Percentiles rank a stretch among this genome's conserved stretches.
These are phyloP conservation scores for Lepiota brunneoincarnata DNA, from an alignment of 768 basidiomycete genomes.

Conservation along the genomic window DNA sequence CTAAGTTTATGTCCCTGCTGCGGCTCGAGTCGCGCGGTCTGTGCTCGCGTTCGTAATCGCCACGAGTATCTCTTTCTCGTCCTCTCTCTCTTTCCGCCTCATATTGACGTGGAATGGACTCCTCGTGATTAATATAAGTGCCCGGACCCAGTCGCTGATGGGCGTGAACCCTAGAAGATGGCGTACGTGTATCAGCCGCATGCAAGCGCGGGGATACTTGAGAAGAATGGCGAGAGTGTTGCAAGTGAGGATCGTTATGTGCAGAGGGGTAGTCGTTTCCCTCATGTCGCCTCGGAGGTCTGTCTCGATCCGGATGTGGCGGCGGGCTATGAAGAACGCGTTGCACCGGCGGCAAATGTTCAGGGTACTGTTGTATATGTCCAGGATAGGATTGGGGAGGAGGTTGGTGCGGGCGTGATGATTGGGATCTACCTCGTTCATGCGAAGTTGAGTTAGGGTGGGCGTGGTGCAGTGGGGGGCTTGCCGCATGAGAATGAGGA, in stretches of 20 bases:
- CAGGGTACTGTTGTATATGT: slow-evolving; percentile 45
- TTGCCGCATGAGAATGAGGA: slow-evolving; percentile 27
- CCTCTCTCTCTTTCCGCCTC: slow-evolving; percentile 40
- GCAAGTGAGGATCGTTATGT: slow-evolving; percentile 12
- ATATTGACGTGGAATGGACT: slow-evolving; percentile 47
- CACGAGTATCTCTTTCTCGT: slow-evolving; percentile 27
- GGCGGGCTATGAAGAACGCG: slow-evolving; percentile 51
- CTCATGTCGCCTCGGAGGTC: slow-evolving; percentile 46
- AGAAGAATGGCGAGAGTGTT: slow-evolving; percentile 13
- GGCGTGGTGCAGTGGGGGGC: slow-evolving; percentile 41
- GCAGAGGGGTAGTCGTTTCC: slow-evolving; percentile 12
- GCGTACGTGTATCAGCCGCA: slow-evolving; percentile 19
- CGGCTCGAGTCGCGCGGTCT: slow-evolving; percentile 21
- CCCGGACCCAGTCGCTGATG: slow-evolving; percentile 70
- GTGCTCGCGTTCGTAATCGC: slow-evolving; percentile 24
- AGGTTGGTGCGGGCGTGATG: slow-evolving; percentile 46
- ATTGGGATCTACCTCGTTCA: slow-evolving; percentile 47
- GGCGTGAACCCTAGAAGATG: slow-evolving; percentile 47
- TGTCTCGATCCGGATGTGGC: slow-evolving; percentile 38
- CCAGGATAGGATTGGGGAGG: slow-evolving; percentile 35
- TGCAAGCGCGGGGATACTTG: slow-evolving; percentile 28
- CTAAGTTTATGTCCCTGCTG: slow-evolving; percentile 16
- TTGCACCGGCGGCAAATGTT: slow-evolving; percentile 39
- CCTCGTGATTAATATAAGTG: slow-evolving; percentile 52
- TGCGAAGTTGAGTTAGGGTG: slow-evolving; percentile 35